Percentiles rank a stretch among this genome's conserved stretches.
Evolutionary conservation across 2,329 filamentous ascomycete genomes (phyloP).

Genomic region (Apiospora malaysiana): DNA sequence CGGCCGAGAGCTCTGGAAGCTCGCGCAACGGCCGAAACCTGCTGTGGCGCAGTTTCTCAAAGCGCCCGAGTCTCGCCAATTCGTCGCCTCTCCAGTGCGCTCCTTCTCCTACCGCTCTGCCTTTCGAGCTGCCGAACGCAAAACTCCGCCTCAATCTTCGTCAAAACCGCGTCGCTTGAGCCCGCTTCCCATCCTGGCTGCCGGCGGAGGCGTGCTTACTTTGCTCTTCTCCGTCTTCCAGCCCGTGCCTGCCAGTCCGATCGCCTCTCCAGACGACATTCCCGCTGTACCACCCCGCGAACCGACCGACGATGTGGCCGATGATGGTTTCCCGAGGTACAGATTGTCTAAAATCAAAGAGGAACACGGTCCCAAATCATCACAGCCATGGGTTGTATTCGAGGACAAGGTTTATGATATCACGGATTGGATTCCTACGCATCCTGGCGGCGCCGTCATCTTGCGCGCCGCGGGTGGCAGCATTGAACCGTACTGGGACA

Average conservation of each 20-base stretch:
- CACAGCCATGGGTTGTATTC: slow-evolving; percentile 67
- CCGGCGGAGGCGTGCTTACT: slow-evolving; percentile 36
- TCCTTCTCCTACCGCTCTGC: not conserved
- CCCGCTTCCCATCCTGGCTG: slow-evolving; percentile 34
- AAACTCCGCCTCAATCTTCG: not conserved
- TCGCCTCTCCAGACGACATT: slow-evolving; percentile 26
- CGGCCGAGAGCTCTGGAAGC: slow-evolving; percentile 21
- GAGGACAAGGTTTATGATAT: slow-evolving; percentile 73
- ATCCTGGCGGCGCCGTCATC: slow-evolving; percentile 73
- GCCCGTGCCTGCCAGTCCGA: slow-evolving; percentile 30
- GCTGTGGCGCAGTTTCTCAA: not conserved
- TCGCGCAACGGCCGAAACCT: slow-evolving; percentile 2
- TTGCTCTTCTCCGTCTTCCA: slow-evolving; percentile 35
- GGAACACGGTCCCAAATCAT: slow-evolving; percentile 57
- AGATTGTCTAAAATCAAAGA: slow-evolving; percentile 55
- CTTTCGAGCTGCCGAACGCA: not conserved
- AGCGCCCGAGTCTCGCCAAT: not conserved
- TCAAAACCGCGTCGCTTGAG: slow-evolving; percentile 9
- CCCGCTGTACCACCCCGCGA: slow-evolving; percentile 21
- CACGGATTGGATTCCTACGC: slow-evolving; percentile 69
- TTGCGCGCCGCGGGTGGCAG: slow-evolving; percentile 67
- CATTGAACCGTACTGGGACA: slow-evolving; percentile 73
- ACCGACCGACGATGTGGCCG: slow-evolving; percentile 37
- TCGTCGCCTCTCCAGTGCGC: not conserved
- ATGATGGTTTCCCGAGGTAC: slow-evolving; percentile 53